phyloP scores from a whole-genome alignment of 805 yeast genomes.

The Kluyveromyces aestuarii region DNA sequence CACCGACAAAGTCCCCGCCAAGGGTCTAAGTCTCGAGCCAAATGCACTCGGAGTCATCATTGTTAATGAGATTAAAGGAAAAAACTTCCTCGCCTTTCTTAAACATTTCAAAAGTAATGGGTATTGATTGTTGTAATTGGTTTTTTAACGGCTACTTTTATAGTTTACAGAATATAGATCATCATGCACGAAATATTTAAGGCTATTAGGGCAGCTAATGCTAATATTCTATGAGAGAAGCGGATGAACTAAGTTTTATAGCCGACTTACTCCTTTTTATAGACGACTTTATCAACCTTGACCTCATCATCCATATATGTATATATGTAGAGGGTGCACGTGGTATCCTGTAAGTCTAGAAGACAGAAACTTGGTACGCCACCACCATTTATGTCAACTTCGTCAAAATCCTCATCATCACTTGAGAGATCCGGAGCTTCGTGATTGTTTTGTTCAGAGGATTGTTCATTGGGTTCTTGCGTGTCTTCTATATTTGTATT shows the following conservation, averaged over 20 bases:
- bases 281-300: constrained; percentile 79
- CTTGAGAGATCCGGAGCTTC: constrained; percentile 5
- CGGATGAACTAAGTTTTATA: not conserved
- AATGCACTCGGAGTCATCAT: constrained; percentile 98
- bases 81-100: constrained; percentile 23
- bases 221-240: not conserved
- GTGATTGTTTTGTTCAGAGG: constrained; percentile 4
- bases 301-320: constrained; percentile 74
- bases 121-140: too few species aligned
- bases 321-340: constrained; percentile 78
- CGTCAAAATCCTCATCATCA: constrained; percentile 13
- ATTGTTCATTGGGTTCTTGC: not conserved
- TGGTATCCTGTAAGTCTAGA: constrained; percentile 71
- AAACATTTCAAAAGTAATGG: not conserved
- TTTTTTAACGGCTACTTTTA: constrained; percentile 2
- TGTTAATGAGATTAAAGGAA: constrained; percentile 23
- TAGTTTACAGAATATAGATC: not conserved
- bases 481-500: constrained; percentile 2
- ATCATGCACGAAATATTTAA: not conserved
- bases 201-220: not conserved
- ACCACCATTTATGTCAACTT: constrained; percentile 25
- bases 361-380: constrained; percentile 81
- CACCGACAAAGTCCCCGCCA: constrained; percentile 56
- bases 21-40: constrained; percentile 80
- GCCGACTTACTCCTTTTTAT: constrained; percentile 37